These are phyloP conservation scores for Monilinia fructigena DNA, from an alignment of 2,329 filamentous ascomycete genomes.

Conservation along the genomic window DNA sequence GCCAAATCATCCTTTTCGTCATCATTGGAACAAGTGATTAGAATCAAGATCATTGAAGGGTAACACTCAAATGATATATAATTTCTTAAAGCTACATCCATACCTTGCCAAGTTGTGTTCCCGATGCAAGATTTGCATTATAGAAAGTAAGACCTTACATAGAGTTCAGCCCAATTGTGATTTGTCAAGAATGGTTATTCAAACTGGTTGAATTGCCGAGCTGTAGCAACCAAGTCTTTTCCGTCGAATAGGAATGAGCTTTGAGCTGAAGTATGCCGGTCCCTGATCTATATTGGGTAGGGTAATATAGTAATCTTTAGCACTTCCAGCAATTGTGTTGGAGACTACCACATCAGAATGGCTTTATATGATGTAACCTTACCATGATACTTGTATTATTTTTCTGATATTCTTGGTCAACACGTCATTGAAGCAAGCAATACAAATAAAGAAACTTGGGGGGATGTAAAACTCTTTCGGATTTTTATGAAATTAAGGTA, in stretches of 20 bases:
- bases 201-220: neutral
- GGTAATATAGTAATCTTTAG: no score
- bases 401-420: no score
- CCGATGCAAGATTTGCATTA: neutral
- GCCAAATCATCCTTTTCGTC: neutral
- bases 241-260: neutral
- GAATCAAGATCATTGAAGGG: neutral
- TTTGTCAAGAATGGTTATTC: neutral
- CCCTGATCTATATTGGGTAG: neutral
- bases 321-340: no score
- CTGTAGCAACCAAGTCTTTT: neutral
- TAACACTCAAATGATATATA: neutral
- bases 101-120: neutral
- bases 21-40: neutral
- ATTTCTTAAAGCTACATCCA: neutral
- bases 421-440: no score
- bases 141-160: neutral
- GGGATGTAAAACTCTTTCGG: neutral
- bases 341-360: neutral
- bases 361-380: neutral
- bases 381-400: no score
- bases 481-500: no score
- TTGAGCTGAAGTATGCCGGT: neutral
- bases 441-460: no score
- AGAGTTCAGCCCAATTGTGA: neutral